Evolutionary conservation across 2,329 filamentous ascomycete species (phyloP), one percentile per base, ranked within the genome.

Genomic region (Biscogniauxia marginata): DNA sequence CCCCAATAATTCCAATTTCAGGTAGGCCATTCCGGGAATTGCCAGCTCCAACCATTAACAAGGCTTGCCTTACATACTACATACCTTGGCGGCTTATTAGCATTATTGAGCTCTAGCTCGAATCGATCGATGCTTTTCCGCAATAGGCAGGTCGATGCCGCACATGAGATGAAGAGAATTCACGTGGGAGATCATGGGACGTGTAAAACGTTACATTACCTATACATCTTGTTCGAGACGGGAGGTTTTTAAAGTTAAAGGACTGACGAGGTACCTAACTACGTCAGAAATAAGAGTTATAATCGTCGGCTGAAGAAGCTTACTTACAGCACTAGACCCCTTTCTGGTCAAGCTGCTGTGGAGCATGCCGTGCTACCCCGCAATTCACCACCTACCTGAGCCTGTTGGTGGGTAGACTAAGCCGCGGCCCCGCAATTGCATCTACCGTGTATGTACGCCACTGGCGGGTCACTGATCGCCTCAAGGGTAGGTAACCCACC

Each of bases 101-200:
- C 16, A 34, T 34, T 34, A 34, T 39, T 39, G 13, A 39, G 30
- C 30, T 39, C 30, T 16, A 39, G 30, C 30, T 39, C 19, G 30
- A 30, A 18, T 34, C 21, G 25, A 48, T 58, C 55, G 49, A 63
- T 63, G 57, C 54, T 11, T 55, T 66, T 65, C 65, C 65, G 48
- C 18, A 63, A 61, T 55, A 50, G 59, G 66, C 55, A 60, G 49
- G 46, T 53, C 54, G 54, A 44, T 51, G 50, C 48, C 56, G 55
- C 64, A 62, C 61, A 63, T 62, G 63, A 65, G 61, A 39, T 60
- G 49, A 55, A 57, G 55, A 63, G 54, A 55, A 43, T 25, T 45
- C 47, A 46, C 47, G 51, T 55, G 49, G 48, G 53, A 60, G 58
- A 65, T 66, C 65, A 68, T 63, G 65, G 57, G 65, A 19, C 20